Evolutionary conservation across 2,329 filamentous ascomycete species (phyloP).

Genomic region (Thielaviopsis euricoi): DNA sequence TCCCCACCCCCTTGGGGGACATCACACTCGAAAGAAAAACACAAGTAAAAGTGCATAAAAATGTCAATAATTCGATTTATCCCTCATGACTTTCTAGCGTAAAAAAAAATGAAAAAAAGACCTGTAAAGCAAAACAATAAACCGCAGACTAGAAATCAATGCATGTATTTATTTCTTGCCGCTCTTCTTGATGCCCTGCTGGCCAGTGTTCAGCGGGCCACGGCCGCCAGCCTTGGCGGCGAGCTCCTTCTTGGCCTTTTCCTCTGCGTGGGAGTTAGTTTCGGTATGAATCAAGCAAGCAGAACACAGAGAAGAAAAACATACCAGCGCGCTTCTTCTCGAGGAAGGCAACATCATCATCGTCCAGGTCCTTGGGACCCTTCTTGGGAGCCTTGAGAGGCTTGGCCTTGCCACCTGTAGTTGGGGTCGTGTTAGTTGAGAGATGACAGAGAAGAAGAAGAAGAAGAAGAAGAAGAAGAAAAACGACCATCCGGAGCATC

Average conservation of each 20-base stretch:
- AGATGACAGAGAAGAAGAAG: background rate
- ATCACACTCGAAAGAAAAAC: too few relatives aligned
- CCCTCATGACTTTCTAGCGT: too few relatives aligned
- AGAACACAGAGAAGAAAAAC: too few relatives aligned
- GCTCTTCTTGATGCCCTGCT: slow-evolving; percentile 92
- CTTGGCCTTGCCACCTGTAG: slow-evolving; percentile 65
- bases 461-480: background rate
- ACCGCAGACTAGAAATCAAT: background rate
- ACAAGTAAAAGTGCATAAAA: too few relatives aligned
- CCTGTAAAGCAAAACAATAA: background rate
- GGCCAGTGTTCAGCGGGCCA: slow-evolving; percentile 70
- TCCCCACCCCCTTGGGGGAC: too few relatives aligned
- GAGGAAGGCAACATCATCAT: slow-evolving; percentile 69
- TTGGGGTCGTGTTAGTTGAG: slow-evolving; percentile 1
- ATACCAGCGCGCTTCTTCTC: slow-evolving; percentile 73
- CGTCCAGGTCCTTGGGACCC: slow-evolving; percentile 64
- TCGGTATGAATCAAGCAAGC: too few relatives aligned
- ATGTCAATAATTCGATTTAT: too few relatives aligned
- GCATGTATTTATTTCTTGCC: slow-evolving; percentile 64
- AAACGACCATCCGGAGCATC: too few relatives aligned
- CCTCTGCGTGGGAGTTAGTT: slow-evolving; percentile 35
- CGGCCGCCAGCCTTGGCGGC: slow-evolving; percentile 71
- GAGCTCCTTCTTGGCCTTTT: slow-evolving; percentile 73
- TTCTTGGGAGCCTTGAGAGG: slow-evolving; percentile 84
- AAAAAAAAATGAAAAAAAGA: too few relatives aligned